Evolutionary conservation across 768 basidiomycete genomes (phyloP), one percentile per base, ranked within the genome.

Genomic region (Calocera cornea): DNA sequence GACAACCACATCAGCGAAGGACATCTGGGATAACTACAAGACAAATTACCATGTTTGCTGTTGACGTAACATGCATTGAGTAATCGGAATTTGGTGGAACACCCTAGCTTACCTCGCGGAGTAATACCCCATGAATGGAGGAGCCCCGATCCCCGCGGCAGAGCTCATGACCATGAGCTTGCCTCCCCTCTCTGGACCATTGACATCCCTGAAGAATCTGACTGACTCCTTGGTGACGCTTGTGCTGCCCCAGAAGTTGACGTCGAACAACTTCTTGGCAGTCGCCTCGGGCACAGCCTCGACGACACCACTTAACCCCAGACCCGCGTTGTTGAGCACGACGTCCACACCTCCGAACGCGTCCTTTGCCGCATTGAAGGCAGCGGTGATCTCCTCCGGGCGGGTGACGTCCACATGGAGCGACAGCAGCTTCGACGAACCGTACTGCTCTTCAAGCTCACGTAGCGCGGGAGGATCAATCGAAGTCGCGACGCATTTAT

Each of bases 321-420:
- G 70, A 44, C 69, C 74, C 69, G 82, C 81, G 68, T 82, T 83
- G 70, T 78, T 82, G 68, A 79, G 76, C 3, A 82, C 81, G 63
- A 82, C 72, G 64, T 83, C 82, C 16, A 82, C 69, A 29, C 77
- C 72, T 2, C 80, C 80, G 71, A 82, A 83, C 16, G 69, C 70
- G 34, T 74, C 72, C 44, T 77, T 68, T 0, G 77, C 76, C 44
- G 69, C 68, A 11, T 67, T 70, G 68, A 83, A 83, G 0, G 76
- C 79, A 10, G 70, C 70, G 10, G 41, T 69, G 64, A 81, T 76
- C 1, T 79, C 76, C 19, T 71, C 68, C 1, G 67, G 69, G 27
- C 71, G 68, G 24, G 73, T 76, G 41, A 83, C 80, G 66, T 83
- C 80, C 50, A 81, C 72, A 34, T 73, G 72, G 69, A 81, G 70